phyloP scores from a whole-genome alignment of 495 filamentous ascomycete genomes.

The Hypoxylon cercidicola region DNA sequence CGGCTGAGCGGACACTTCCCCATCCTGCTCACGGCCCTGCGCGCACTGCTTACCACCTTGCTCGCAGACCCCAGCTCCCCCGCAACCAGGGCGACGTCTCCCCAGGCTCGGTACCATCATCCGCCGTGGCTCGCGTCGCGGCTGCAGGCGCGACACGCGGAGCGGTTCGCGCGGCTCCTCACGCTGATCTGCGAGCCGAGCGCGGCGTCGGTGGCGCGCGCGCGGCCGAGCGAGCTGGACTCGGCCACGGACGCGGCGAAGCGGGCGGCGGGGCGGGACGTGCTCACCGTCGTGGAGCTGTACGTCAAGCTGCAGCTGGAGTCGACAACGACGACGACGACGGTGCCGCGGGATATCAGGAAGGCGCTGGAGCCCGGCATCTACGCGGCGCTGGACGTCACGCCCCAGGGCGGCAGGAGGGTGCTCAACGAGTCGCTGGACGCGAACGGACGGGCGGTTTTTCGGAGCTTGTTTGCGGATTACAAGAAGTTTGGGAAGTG shows the following conservation, averaged over 20 bases:
- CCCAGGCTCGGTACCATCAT: slow-evolving; percentile 31
- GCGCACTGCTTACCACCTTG: slow-evolving; percentile 39
- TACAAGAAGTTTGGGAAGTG: slow-evolving; percentile 76
- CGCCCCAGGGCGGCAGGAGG: slow-evolving; percentile 70
- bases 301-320: slow-evolving; percentile 76
- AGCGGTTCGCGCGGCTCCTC: slow-evolving; percentile 74
- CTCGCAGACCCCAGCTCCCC: slow-evolving; percentile 33
- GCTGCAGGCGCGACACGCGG: slow-evolving; percentile 62
- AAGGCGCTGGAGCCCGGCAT: slow-evolving; percentile 76
- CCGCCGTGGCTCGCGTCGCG: slow-evolving; percentile 46
- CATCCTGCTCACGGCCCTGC: slow-evolving; percentile 39
- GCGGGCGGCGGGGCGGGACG: slow-evolving; percentile 76
- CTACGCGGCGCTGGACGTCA: slow-evolving; percentile 75
- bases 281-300: slow-evolving; percentile 75
- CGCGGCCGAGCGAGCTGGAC: slow-evolving; percentile 63
- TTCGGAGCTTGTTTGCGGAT: slow-evolving; percentile 76
- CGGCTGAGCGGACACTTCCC: slow-evolving; percentile 57
- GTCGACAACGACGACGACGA: slow-evolving; percentile 43
- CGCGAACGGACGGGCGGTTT: slow-evolving; percentile 72
- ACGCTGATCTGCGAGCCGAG: slow-evolving; percentile 83
- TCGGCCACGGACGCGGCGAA: slow-evolving; percentile 82
- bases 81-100: slow-evolving; percentile 26
- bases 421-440: slow-evolving; percentile 77
- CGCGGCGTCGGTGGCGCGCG: slow-evolving; percentile 71
- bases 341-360: slow-evolving; percentile 66